These are phyloP conservation scores for Syzygium oleosum DNA, from an alignment of 345 rosid genomes.

Conservation along the genomic window DNA sequence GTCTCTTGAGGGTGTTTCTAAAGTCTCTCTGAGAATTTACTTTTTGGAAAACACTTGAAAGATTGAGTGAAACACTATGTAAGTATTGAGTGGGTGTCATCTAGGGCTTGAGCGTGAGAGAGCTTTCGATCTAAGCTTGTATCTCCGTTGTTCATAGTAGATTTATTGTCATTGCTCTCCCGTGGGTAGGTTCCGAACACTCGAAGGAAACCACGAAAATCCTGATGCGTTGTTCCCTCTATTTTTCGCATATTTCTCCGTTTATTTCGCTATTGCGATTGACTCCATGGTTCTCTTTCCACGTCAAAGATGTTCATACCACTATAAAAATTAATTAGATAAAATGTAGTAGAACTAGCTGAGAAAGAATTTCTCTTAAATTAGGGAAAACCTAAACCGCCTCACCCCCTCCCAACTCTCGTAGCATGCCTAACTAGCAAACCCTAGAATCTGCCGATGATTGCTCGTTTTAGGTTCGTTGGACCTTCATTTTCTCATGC, in stretches of 20 bases:
- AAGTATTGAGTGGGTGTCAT: neutral
- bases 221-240: neutral
- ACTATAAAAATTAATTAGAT: neutral
- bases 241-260: neutral
- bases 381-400: neutral
- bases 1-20: neutral
- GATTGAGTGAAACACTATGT: neutral
- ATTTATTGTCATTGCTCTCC: neutral
- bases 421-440: neutral
- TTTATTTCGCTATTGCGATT: neutral
- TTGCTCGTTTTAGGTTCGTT: neutral
- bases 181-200: neutral
- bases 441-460: neutral
- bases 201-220: rapidly evolving
- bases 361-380: neutral
- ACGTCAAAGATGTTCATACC: neutral
- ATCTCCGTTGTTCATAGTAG: neutral
- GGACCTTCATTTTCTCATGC: neutral
- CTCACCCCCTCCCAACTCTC: neutral
- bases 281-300: neutral
- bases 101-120: neutral
- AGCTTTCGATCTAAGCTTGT: neutral
- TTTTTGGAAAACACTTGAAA: neutral
- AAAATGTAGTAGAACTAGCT: neutral
- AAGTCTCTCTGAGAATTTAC: neutral